Base-by-base conservation (phyloP, 2,329 filamentous ascomycete genomes). In the Calonectria montana region DNA sequence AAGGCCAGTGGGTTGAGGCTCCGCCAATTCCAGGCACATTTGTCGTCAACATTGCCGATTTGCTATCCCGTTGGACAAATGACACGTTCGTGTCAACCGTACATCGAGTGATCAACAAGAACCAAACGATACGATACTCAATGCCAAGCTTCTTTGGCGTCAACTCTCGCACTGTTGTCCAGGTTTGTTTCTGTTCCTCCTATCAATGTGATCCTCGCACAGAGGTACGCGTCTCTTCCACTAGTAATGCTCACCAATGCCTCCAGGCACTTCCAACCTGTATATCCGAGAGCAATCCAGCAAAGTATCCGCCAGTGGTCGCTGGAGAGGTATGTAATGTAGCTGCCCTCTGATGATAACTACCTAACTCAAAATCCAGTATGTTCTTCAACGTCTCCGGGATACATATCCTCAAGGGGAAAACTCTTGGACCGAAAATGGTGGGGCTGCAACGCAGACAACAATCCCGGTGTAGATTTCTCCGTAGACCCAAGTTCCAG, bases 341-440 rank as follows among this genome's bases (percentile, higher is more conserved):
- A 25, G 9, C 13, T 59, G n/a, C 53, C 23, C 21, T 18, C n/a
- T 8, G 2, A 5, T 3, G 1, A 23, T 16, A 3, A 21, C 8
- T 39, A 23, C 21, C 37, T 59, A 39, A 59, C 53, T 16, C 12
- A 9, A 9, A 27, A 25, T 37, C 13, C 7, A 59, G 53, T 59
- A 59, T n/a, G 53, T 59, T 25, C 53, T 59, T 39, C 53, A 59
- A 18, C 53, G 53, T 27, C 53, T 59, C 21, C 53, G 53, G n/a
- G 53, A 59, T 25, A 59, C 53, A 27, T 59, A 59, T 9, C 53
- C 53, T 9, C 53, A 59, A 39, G 53, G 53, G 13, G 53, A 39
- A 59, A 59, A 59, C 1, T 59, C 53, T 39, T 59, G 53, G 53
- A 59, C 53, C 10, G 53, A 59, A 39, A 59, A 59, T 35, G 53